Evolutionary conservation across 495 filamentous ascomycete species (phyloP), one percentile per base, ranked within the genome.

Genomic region (Penicillium nucicola): DNA sequence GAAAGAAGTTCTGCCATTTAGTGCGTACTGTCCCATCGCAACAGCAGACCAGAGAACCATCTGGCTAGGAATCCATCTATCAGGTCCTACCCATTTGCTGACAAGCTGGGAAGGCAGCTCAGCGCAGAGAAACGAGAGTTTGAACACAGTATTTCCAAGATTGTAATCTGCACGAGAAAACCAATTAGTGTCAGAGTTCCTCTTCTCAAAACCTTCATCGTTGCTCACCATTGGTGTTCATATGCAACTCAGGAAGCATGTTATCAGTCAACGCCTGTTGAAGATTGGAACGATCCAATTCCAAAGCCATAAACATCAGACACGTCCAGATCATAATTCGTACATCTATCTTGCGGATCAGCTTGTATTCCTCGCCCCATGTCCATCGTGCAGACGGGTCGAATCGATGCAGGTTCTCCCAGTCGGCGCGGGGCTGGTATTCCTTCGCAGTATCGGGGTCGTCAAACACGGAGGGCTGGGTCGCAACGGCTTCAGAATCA

Each of bases 11-110:
- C 74, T 69, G 0, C 85, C 81, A 25, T 56, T 75, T 10, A 92
- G 61, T 42, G 77, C 79, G 17, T 83, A 80, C 58, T 90, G 86
- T 15, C 69, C 69, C 40, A 65, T 64, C 2, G 85, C 84, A 15
- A 89, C 82, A 2, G 87, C 53, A 30, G 80, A 84, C 84, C 87
- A 91, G 0, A 79, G 67, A 0, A 84, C 67, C 75, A 90, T 89
- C 57, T 90, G 86, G 9, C 80, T 67, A 0, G 88, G 87, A 37
- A 92, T 87, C 84, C 87, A 92, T 15, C 77, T 74, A 63, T 91
- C 87, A 0, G 85, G 84, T 0, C 88, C 88, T 17, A 90, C 52
- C 56, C 73, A 74, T 57, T 89, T 89, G 38, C 69, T 73, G 37
- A 87, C 64, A 1, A 88, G 70, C 56, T 88, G 85, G 0, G 84